Percentiles rank a stretch among this genome's conserved stretches.
These are phyloP conservation scores for Capillidium rhysosporum DNA, from an alignment of 371 early-diverging fungal genomes.

Conservation along the genomic window DNA sequence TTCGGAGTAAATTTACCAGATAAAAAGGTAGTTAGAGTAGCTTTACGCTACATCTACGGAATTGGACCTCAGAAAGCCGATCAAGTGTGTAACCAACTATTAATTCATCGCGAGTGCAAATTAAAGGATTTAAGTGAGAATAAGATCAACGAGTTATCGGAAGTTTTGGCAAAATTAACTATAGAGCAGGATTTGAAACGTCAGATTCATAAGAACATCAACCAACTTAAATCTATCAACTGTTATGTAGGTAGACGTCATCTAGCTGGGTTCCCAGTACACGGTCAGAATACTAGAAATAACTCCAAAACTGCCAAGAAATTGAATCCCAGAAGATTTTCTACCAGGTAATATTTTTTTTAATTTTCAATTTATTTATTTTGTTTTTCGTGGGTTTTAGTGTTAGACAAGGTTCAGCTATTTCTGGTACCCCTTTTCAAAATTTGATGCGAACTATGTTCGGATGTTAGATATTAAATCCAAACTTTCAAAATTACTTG, in stretches of 20 bases:
- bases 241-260: slow-evolving; percentile 71
- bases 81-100: slow-evolving; percentile 52
- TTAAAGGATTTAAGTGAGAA: slow-evolving; percentile 68
- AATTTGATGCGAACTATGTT: too few species aligned
- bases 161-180: slow-evolving; percentile 66
- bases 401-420: too few species aligned
- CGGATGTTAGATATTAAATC: too few species aligned
- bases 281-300: slow-evolving; percentile 73
- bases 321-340: slow-evolving; percentile 25
- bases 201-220: slow-evolving; percentile 55
- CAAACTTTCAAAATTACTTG: too few species aligned
- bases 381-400: too few species aligned
- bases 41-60: slow-evolving; percentile 77
- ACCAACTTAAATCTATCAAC: slow-evolving; percentile 59
- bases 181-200: slow-evolving; percentile 78
- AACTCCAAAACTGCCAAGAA: slow-evolving; percentile 77
- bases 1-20: slow-evolving; percentile 89
- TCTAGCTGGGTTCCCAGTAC: slow-evolving; percentile 71
- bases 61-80: slow-evolving; percentile 62
- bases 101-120: slow-evolving; percentile 54
- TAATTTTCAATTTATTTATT: neutral
- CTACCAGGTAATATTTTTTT: neutral
- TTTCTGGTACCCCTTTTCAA: too few species aligned
- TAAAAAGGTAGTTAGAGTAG: slow-evolving; percentile 36
- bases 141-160: slow-evolving; percentile 69